Conservation (phyloP, 2,329 filamentous ascomycete species). For the Knufia fluminis region DNA sequence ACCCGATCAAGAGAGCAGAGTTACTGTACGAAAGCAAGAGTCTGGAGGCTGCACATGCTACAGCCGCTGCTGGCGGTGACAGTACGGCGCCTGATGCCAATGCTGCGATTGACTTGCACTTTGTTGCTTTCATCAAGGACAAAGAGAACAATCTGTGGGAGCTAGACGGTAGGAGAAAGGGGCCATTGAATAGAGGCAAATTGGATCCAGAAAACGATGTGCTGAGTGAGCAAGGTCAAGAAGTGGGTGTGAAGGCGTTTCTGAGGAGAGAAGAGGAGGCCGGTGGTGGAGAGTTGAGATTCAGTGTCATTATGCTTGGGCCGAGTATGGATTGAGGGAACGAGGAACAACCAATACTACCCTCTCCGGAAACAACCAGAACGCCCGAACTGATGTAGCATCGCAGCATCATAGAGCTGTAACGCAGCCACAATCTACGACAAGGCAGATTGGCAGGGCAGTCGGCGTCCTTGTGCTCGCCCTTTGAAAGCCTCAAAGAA, state of each 20-base stretch:
- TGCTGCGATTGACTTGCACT: conserved; percentile 86
- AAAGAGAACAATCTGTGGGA: conserved; percentile 67
- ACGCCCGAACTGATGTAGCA: no score
- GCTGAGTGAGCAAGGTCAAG: conserved; percentile 63
- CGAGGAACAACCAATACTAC: no score
- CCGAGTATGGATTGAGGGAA: conserved; percentile 46
- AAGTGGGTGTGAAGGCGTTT: conserved; percentile 56
- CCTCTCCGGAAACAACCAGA: no score
- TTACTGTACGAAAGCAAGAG: conserved; percentile 67
- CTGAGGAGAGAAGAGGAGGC: conserved; percentile 48
- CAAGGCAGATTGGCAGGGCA: no score
- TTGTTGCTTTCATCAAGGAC: conserved; percentile 84
- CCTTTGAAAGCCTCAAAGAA: no score
- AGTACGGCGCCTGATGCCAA: conserved; percentile 67
- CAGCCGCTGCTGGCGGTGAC: conserved; percentile 67
- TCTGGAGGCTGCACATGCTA: conserved; percentile 68
- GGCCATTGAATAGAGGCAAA: conserved; percentile 59
- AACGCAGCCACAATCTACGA: no score
- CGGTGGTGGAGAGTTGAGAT: conserved; percentile 49
- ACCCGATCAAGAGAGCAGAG: conserved; percentile 56
- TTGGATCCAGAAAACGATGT: conserved; percentile 58
- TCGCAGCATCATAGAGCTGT: no score
- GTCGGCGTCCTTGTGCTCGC: no score
- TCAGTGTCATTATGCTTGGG: conserved; percentile 54
- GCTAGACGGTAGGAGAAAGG: conserved; percentile 65